A percentile compares a stretch with the other conserved stretches of the same genome.
phyloP scores from a whole-genome alignment of 1,284 basidiomycete genomes.

The Ceraceosorus bombacis region DNA sequence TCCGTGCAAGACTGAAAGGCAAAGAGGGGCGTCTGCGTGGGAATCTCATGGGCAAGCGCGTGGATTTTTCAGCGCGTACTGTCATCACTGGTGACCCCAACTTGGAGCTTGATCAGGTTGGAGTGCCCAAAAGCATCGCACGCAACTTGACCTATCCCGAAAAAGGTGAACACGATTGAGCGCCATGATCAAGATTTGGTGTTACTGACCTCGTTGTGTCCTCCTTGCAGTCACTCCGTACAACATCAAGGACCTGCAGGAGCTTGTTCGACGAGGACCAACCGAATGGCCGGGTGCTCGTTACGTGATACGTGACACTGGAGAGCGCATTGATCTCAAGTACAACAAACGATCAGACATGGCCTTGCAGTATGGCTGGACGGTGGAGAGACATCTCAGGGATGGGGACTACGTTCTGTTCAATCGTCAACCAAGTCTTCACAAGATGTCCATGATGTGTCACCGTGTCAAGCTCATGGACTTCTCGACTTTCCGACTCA shows the following conservation, averaged over 20 bases:
- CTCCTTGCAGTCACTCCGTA: conserved; percentile 73
- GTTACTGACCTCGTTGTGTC: no score
- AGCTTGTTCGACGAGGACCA: conserved; percentile 93
- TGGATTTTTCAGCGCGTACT: conserved; percentile 97
- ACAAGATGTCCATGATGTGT: conserved; percentile 99
- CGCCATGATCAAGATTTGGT: background rate
- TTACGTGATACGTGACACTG: conserved; percentile 95
- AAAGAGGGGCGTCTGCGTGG: conserved; percentile 97
- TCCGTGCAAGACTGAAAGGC: conserved; percentile 93
- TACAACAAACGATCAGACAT: conserved; percentile 83
- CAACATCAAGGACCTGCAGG: conserved; percentile 89
- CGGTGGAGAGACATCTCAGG: conserved; percentile 93
- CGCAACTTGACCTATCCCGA: conserved; percentile 98
- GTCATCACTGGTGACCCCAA: conserved; percentile 99
- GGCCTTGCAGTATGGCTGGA: conserved; percentile 95
- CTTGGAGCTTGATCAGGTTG: conserved; percentile 90
- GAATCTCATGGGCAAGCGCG: conserved; percentile 98
- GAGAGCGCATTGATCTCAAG: conserved; percentile 91
- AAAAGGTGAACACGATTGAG: conserved; percentile 50
- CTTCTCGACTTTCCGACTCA: conserved; percentile 97
- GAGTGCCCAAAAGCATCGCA: conserved; percentile 92
- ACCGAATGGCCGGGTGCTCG: conserved; percentile 91
- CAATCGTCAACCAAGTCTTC: conserved; percentile 95
- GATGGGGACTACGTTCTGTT: conserved; percentile 87
- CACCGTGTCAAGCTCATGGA: conserved; percentile 96